Evolutionary conservation across 2,329 filamentous ascomycete species (phyloP).

Genomic region (Trichophyton equinum): DNA sequence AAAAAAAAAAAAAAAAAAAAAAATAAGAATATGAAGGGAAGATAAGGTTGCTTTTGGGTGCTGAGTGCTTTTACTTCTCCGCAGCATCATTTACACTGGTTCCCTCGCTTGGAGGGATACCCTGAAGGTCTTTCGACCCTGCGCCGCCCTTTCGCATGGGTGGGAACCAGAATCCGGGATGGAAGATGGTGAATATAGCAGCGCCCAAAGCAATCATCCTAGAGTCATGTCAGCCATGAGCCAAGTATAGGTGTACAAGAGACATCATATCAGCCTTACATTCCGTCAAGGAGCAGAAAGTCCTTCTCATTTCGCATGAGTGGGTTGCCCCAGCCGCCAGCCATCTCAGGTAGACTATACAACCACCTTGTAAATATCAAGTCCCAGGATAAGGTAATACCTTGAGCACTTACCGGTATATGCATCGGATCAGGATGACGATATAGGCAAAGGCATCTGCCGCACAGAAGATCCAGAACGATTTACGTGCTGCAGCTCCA

Average conservation of each 20-base stretch:
- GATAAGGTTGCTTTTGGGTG: background rate
- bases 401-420: constrained; percentile 28
- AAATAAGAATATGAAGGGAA: background rate
- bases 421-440: constrained; percentile 32
- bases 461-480: constrained; percentile 19
- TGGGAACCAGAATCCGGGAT: constrained; percentile 31
- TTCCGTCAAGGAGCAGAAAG: constrained; percentile 38
- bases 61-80: background rate
- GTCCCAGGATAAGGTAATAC: background rate
- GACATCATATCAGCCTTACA: constrained; percentile 24
- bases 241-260: background rate
- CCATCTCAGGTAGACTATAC: constrained; percentile 38
- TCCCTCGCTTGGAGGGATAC: background rate
- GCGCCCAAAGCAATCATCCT: constrained; percentile 37
- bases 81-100: background rate
- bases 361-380: background rate
- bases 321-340: constrained; percentile 36
- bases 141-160: constrained; percentile 1
- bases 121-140: background rate
- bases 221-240: background rate
- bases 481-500: constrained; percentile 17
- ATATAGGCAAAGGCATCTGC: constrained; percentile 27
- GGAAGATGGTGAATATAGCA: constrained; percentile 31
- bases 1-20: too few species aligned
- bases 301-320: constrained; percentile 37